These are phyloP conservation scores for Tolypocladium ovalisporum DNA, from an alignment of 2,329 filamentous ascomycete genomes.

Conservation along the genomic window DNA sequence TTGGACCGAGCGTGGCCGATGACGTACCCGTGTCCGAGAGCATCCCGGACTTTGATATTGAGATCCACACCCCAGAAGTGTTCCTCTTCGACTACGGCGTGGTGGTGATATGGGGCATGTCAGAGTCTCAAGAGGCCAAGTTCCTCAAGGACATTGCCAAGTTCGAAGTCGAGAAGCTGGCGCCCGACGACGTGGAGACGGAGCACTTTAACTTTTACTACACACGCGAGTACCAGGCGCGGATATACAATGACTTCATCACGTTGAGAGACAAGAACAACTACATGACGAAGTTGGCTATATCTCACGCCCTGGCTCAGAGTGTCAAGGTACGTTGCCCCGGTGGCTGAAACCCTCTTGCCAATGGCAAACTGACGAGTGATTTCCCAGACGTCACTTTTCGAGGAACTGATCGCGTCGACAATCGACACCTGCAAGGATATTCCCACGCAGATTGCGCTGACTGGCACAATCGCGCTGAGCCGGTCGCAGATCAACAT, in stretches of 20 bases:
- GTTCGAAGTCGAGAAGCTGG: constrained; percentile 85
- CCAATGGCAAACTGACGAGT: constrained; percentile 7
- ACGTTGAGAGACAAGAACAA: constrained; percentile 86
- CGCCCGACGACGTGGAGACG: constrained; percentile 80
- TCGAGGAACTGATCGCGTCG: constrained; percentile 88
- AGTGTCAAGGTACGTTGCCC: constrained; percentile 64
- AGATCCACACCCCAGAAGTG: constrained; percentile 84
- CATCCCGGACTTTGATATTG: constrained; percentile 69
- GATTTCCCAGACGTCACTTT: constrained; percentile 71
- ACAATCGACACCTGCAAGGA: constrained; percentile 91
- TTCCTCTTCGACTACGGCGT: constrained; percentile 98
- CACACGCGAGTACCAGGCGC: constrained; percentile 91
- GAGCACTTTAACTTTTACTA: constrained; percentile 99
- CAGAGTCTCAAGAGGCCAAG: constrained; percentile 72
- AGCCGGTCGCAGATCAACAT: constrained; percentile 92
- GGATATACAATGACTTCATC: constrained; percentile 99
- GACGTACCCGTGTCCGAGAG: constrained; percentile 28
- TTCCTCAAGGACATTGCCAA: constrained; percentile 91
- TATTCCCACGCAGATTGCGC: constrained; percentile 82
- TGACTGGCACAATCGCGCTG: constrained; percentile 84
- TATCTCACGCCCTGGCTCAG: constrained; percentile 89
- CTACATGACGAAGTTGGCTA: constrained; percentile 96
- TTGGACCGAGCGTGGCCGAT: constrained; percentile 23
- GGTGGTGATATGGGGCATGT: constrained; percentile 98
- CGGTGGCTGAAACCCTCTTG: not conserved